Percentiles rank a stretch among this genome's conserved stretches.
Evolutionary conservation across 805 yeast species (phyloP).

Genomic region (Debaryomyces tyrocola): DNA sequence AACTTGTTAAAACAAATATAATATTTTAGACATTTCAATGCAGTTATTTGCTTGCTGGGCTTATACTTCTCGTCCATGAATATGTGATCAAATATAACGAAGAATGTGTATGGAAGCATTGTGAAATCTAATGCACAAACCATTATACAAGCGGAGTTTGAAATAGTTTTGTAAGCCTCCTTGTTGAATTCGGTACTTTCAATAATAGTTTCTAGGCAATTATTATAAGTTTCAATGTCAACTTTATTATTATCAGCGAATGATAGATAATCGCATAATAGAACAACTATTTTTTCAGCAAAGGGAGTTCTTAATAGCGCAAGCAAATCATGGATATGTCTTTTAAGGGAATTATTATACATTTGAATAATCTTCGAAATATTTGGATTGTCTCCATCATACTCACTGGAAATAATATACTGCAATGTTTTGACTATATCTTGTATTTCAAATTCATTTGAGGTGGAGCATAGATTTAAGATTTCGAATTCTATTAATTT

Average conservation of each 20-base stretch:
- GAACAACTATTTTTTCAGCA: neutral
- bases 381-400: conserved; percentile 8
- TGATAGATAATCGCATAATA: conserved; percentile 9
- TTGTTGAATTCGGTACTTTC: conserved; percentile 2
- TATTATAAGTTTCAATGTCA: conserved; percentile 1
- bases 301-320: neutral
- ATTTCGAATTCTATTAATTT: neutral
- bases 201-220: conserved; percentile 2
- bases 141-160: conserved; percentile 5
- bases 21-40: conserved; percentile 9
- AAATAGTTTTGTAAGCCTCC: conserved; percentile 2
- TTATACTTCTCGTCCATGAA: neutral
- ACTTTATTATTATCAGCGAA: conserved; percentile 8
- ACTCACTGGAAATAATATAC: conserved; percentile 13
- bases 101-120: conserved; percentile 6
- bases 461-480: neutral
- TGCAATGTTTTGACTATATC: conserved; percentile 9
- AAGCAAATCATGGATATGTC: neutral
- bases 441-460: neutral
- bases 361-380: conserved; percentile 5
- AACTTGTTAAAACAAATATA: conserved; percentile 14
- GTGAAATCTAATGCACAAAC: conserved; percentile 8
- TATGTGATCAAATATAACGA: conserved; percentile 4
- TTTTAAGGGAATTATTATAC: neutral
- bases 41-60: conserved; percentile 1